phyloP scores from a whole-genome alignment of 2,329 filamentous ascomycete genomes.

The Ceratocystiopsis brevicomis region DNA sequence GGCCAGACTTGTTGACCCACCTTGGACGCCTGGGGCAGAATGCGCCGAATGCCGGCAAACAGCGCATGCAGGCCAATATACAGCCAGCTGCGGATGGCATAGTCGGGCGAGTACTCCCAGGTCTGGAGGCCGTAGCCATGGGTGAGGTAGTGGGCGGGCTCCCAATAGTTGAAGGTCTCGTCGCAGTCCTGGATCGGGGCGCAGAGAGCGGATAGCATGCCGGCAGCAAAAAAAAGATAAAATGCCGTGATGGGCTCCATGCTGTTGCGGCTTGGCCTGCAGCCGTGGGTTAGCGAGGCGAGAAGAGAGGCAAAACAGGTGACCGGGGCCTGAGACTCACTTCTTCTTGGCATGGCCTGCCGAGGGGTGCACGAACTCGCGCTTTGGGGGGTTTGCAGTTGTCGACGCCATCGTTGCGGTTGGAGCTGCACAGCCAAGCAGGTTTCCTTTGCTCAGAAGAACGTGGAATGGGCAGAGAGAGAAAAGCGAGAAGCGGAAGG shows the following conservation, averaged over 20 bases:
- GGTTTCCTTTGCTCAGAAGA: not conserved
- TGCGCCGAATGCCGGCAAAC: constrained; percentile 44
- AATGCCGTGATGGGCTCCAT: constrained; percentile 61
- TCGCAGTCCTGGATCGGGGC: constrained; percentile 95
- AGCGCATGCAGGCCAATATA: constrained; percentile 68
- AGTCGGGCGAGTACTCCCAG: constrained; percentile 95
- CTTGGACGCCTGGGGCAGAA: constrained; percentile 44
- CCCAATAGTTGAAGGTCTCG: constrained; percentile 99
- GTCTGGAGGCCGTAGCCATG: constrained; percentile 91
- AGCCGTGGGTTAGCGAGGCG: not conserved
- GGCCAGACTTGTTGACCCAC: too few relatives aligned
- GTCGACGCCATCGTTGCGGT: constrained; percentile 21
- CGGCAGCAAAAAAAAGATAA: constrained; percentile 58
- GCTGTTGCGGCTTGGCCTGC: constrained; percentile 31
- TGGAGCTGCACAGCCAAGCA: not conserved
- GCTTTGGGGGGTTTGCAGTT: constrained; percentile 9
- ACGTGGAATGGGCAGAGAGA: not conserved
- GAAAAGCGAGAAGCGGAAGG: not conserved
- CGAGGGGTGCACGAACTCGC: constrained; percentile 27
- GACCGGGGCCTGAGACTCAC: constrained; percentile 13
- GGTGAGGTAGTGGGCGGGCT: constrained; percentile 82
- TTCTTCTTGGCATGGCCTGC: constrained; percentile 34
- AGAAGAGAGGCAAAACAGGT: not conserved
- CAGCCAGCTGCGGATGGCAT: constrained; percentile 86
- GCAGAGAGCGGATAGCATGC: constrained; percentile 57